Conservation (phyloP, 176 grass and related monocot species). For the Ampelocalamus luodianensis region DNA sequence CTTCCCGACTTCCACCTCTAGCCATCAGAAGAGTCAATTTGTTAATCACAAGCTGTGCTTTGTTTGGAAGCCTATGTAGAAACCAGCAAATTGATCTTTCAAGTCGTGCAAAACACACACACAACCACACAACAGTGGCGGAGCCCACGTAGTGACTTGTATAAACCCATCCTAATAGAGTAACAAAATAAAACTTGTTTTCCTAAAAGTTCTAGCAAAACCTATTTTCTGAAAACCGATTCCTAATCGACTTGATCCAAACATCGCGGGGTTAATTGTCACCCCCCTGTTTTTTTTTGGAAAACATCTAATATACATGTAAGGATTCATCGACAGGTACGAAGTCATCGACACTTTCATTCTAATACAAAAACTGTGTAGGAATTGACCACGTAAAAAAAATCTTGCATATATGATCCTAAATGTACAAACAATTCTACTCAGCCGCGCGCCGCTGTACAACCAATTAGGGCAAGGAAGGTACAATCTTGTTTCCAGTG, state of each 20-base stretch:
- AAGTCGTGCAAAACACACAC: not conserved
- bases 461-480: too few relatives aligned
- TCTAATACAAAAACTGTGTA: too few relatives aligned
- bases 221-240: not conserved
- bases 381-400: too few relatives aligned
- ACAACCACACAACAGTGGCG: not conserved
- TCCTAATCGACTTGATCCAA: not conserved
- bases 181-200: not conserved
- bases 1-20: not conserved
- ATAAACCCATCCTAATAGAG: not conserved
- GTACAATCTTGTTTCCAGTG: too few relatives aligned
- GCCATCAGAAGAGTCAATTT: not conserved
- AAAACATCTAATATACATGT: not conserved
- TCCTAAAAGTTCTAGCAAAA: not conserved
- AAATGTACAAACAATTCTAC: too few relatives aligned
- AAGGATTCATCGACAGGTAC: not conserved
- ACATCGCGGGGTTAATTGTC: not conserved
- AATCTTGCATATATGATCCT: too few relatives aligned
- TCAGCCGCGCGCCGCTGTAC: too few relatives aligned
- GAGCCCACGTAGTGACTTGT: not conserved
- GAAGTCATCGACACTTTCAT: too few relatives aligned
- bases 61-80: not conserved
- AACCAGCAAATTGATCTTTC: constrained; percentile 5
- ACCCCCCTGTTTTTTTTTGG: not conserved
- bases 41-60: not conserved